Evolutionary conservation across 345 rosid species (phyloP), one percentile per base, ranked within the genome.

Genomic region (Laguncularia racemosa): DNA sequence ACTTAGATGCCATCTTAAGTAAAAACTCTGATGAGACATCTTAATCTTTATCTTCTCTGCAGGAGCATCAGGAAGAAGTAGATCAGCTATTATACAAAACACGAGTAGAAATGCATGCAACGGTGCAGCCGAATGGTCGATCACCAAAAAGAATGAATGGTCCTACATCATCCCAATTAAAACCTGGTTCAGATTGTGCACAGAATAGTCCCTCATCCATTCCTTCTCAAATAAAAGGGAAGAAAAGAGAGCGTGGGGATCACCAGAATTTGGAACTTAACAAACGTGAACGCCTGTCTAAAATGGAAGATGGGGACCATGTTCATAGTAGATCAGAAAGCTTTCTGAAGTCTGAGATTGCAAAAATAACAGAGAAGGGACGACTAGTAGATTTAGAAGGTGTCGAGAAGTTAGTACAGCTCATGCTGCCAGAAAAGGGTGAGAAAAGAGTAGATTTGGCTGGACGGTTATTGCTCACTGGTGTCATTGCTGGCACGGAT

Each of bases 161-260:
- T 71, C 88, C 95, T 1, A 73, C 88, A 44, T 75, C 96, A 56
- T 71, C 90, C 4, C 99, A 89, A 77, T 46, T 66, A 60, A 93
- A 93, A 69, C 63, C 83, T 18, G 76, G 85, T 71, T 73, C 85
- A 2, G 96, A 93, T 62, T 57, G 86, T 65, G 64, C 72, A 13
- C 96, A 81, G 67, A 86, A 75, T 58, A 81, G 59, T 61, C 69
- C 66, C 53, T 64, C 84, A 10, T 81, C 95, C 52, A 71, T 75
- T 70, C 57, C 75, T 16, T 80, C 96, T 58, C 95, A 84, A 59
- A 77, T 67, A 48, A 89, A 89, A 74, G 97, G 97, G 46, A 93
- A 88, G 79, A 89, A 89, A 55, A 84, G 99, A 76, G 99, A 93
- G 61, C 82, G 96, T 48, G 73, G 44, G 0, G 99, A 92, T 75